These are phyloP conservation scores for Guillardia theta DNA, from an alignment of 78 protist species.

Conservation along the genomic window DNA sequence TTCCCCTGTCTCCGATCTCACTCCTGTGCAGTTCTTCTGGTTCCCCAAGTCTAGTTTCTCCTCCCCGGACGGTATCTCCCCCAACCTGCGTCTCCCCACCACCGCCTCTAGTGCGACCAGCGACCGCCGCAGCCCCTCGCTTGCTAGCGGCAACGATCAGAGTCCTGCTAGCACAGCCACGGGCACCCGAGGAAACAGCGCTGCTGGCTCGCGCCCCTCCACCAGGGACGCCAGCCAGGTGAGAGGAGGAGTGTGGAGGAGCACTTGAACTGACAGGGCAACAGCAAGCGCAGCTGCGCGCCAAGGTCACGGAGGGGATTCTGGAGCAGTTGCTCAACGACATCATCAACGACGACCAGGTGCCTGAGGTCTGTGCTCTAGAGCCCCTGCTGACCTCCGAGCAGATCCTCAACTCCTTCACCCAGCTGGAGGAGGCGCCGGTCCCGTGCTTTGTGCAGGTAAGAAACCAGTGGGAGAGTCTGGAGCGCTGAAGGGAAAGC, in stretches of 20 bases:
- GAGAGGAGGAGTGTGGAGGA: not conserved
- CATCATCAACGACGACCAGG: not conserved
- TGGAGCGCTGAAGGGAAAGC: too few relatives aligned
- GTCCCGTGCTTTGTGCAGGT: slow-evolving; percentile 1
- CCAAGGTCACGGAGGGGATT: not conserved
- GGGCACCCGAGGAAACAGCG: too few relatives aligned
- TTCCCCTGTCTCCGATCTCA: not conserved
- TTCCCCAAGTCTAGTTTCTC: not conserved
- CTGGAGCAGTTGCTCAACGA: slow-evolving; percentile 1
- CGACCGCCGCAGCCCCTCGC: not conserved
- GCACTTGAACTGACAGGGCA: not conserved
- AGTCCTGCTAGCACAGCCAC: too few relatives aligned
- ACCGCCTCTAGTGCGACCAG: not conserved
- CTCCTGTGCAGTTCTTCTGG: not conserved
- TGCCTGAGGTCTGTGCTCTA: too few relatives aligned
- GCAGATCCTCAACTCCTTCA: not conserved
- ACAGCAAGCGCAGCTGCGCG: not conserved
- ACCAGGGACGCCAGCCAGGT: too few relatives aligned
- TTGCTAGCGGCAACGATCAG: not conserved
- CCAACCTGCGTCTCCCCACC: not conserved
- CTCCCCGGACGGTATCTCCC: not conserved
- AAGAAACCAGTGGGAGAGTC: too few relatives aligned
- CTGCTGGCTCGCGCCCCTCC: too few relatives aligned
- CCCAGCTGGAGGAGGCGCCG: not conserved
- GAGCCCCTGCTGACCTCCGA: too few relatives aligned